A percentile compares a stretch with the other conserved stretches of the same genome.
phyloP scores from a whole-genome alignment of 805 yeast genomes.

The Kuraishia hungarica region DNA sequence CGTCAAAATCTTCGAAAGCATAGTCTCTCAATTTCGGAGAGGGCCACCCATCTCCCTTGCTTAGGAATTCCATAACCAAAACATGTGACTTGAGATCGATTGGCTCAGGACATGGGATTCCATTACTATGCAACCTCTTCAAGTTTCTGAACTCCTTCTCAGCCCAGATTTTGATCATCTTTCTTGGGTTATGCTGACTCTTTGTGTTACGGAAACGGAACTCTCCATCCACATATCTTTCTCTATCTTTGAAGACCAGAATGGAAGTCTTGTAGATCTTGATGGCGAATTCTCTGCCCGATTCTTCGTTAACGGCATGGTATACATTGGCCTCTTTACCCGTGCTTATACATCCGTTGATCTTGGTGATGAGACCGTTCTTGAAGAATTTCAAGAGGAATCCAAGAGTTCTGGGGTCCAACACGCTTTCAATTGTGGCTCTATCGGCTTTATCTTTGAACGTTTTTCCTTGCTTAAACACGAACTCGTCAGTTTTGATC shows the following conservation, averaged over 20 bases:
- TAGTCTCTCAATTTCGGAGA: constrained; percentile 88
- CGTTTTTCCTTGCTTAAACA: constrained; percentile 45
- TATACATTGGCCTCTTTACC: constrained; percentile 99
- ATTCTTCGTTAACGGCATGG: constrained; percentile 49
- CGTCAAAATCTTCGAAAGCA: constrained; percentile 58
- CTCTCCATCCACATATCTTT: constrained; percentile 94
- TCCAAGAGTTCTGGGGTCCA: constrained; percentile 88
- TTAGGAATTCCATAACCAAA: constrained; percentile 85
- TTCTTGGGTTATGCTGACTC: constrained; percentile 84
- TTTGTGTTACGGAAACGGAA: constrained; percentile 83
- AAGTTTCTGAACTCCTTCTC: constrained; percentile 94
- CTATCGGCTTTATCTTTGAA: constrained; percentile 83
- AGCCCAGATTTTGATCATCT: constrained; percentile 98
- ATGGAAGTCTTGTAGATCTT: constrained; percentile 95
- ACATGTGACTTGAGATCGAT: constrained; percentile 84
- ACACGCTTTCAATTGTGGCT: constrained; percentile 94
- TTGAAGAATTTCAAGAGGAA: constrained; percentile 76
- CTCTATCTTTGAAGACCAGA: constrained; percentile 93
- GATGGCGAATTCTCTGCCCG: constrained; percentile 65
- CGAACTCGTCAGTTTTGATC: constrained; percentile 55
- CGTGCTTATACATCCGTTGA: constrained; percentile 91
- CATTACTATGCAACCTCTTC: constrained; percentile 68
- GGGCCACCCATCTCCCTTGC: constrained; percentile 76
- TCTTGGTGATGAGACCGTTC: constrained; percentile 73
- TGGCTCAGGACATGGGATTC: constrained; percentile 93